phyloP scores from a whole-genome alignment of 495 filamentous ascomycete species.

The Daldinia loculata region DNA sequence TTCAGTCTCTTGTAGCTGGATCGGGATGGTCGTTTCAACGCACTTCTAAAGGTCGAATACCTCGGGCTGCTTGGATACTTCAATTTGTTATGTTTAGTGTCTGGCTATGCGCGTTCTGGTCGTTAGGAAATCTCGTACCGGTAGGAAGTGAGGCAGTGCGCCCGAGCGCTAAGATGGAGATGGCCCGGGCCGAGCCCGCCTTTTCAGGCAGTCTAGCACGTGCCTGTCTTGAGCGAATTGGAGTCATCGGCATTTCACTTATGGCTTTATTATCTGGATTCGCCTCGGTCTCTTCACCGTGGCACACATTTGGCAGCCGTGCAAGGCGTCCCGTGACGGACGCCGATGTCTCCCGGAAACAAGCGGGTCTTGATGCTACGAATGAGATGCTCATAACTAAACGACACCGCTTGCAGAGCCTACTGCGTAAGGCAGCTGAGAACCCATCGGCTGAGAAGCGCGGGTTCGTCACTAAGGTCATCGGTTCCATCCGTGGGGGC shows the following conservation, averaged over 20 bases:
- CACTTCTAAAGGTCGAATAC: slow-evolving; percentile 57
- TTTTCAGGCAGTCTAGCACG: slow-evolving; percentile 60
- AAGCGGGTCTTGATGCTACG: slow-evolving; percentile 76
- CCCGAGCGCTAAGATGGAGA: slow-evolving; percentile 38
- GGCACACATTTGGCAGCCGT: slow-evolving; percentile 77
- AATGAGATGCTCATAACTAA: slow-evolving; percentile 78
- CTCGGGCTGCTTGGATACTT: slow-evolving; percentile 64
- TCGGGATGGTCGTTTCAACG: slow-evolving; percentile 66
- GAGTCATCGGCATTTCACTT: slow-evolving; percentile 79
- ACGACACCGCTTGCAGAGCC: slow-evolving; percentile 67
- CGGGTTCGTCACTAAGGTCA: slow-evolving; percentile 72
- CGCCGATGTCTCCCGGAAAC: slow-evolving; percentile 73
- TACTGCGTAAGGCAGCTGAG: slow-evolving; percentile 70
- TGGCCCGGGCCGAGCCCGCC: slow-evolving; percentile 24
- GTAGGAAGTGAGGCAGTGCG: slow-evolving; percentile 53
- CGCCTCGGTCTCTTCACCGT: slow-evolving; percentile 79
- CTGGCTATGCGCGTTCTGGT: slow-evolving; percentile 80
- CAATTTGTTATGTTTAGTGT: slow-evolving; percentile 63
- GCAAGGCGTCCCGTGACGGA: slow-evolving; percentile 68
- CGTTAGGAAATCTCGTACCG: slow-evolving; percentile 70
- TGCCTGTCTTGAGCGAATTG: slow-evolving; percentile 79
- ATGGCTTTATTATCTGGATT: slow-evolving; percentile 87
- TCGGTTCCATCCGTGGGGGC: slow-evolving; percentile 69
- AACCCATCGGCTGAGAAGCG: slow-evolving; percentile 46
- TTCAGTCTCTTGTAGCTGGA: slow-evolving; percentile 69